Conservation (phyloP, 2,329 filamentous ascomycete genomes). For the Cryphonectria nitschkei region DNA sequence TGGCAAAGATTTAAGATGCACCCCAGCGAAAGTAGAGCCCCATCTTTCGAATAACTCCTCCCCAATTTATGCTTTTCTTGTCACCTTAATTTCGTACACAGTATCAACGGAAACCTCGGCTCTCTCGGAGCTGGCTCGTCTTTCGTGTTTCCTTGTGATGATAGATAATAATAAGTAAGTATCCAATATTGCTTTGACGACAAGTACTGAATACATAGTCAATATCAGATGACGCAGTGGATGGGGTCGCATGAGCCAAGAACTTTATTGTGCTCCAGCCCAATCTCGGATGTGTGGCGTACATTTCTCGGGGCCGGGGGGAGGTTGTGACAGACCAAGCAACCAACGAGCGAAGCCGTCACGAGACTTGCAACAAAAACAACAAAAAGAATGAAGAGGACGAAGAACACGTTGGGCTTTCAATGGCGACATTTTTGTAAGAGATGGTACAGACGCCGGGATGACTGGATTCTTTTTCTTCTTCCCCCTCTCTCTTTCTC, state of each 20-base stretch:
- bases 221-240: not conserved
- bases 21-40: not conserved
- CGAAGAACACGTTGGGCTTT: not conserved
- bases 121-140: not conserved
- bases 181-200: not conserved
- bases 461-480: not conserved
- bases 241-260: slow-evolving; percentile 6
- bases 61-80: not conserved
- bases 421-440: not conserved
- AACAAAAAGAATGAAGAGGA: not conserved
- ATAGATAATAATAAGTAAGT: not conserved
- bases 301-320: not conserved
- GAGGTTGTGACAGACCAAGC: not conserved
- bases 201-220: too few species aligned
- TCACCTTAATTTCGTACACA: not conserved
- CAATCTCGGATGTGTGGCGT: not conserved
- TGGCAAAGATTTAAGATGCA: not conserved
- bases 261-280: not conserved
- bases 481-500: not conserved
- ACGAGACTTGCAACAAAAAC: not conserved
- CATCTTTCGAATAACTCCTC: not conserved
- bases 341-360: not conserved
- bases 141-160: not conserved
- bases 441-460: not conserved
- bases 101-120: not conserved